Conservation (phyloP, 2,329 filamentous ascomycete genomes). For the Xylaria sp. region DNA sequence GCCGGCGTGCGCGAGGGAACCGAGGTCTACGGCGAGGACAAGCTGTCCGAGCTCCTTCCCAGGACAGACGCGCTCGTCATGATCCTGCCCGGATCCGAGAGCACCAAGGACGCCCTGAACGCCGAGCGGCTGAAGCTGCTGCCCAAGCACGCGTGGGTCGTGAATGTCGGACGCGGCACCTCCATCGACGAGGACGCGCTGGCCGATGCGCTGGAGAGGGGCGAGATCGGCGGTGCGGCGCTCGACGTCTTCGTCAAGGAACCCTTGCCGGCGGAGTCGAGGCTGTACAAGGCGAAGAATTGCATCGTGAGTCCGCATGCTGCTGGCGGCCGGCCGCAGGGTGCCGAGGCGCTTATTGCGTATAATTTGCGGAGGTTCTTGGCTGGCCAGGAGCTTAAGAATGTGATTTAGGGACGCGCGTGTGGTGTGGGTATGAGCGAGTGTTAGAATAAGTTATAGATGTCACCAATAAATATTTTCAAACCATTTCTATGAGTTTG, state of each 20-base stretch:
- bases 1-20: slow-evolving; percentile 67
- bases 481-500: neutral
- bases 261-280: slow-evolving; percentile 52
- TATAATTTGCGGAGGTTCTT: slow-evolving; percentile 69
- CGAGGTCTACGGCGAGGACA: slow-evolving; percentile 66
- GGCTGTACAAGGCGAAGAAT: slow-evolving; percentile 63
- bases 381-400: slow-evolving; percentile 68
- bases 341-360: slow-evolving; percentile 67
- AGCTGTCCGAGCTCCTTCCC: slow-evolving; percentile 62
- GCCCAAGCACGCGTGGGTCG: slow-evolving; percentile 66
- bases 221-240: slow-evolving; percentile 59
- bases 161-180: slow-evolving; percentile 63
- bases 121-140: slow-evolving; percentile 62
- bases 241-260: slow-evolving; percentile 59
- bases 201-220: slow-evolving; percentile 56
- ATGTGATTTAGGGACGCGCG: slow-evolving; percentile 53
- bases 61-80: slow-evolving; percentile 73
- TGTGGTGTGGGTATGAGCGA: neutral
- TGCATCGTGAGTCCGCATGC: slow-evolving; percentile 66
- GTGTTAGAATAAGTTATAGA: slow-evolving; percentile 1
- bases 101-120: slow-evolving; percentile 66
- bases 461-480: neutral
- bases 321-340: slow-evolving; percentile 69
- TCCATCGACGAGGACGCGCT: slow-evolving; percentile 62
- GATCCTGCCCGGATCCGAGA: slow-evolving; percentile 69